phyloP scores from a whole-genome alignment of 345 rosid genomes.

The Populus nigra region DNA sequence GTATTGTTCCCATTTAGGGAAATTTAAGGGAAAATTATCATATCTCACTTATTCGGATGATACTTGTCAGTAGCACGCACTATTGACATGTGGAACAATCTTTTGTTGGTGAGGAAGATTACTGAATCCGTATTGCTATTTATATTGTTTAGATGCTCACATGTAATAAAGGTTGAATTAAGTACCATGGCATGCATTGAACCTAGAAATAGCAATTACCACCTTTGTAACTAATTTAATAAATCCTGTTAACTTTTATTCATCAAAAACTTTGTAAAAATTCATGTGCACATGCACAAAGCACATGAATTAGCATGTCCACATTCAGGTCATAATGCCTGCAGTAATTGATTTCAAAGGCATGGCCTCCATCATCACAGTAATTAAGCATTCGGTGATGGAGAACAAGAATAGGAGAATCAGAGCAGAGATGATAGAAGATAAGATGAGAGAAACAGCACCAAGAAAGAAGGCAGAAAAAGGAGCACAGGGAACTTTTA shows the following conservation, averaged over 20 bases:
- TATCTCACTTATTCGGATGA: neutral
- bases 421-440: neutral
- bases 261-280: neutral
- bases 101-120: neutral
- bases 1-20: neutral
- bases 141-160: neutral
- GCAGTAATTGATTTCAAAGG: neutral
- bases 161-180: neutral
- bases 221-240: neutral
- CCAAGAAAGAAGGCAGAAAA: neutral
- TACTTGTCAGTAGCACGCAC: neutral
- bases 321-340: neutral
- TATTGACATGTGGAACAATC: neutral
- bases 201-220: neutral
- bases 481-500: neutral
- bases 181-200: neutral
- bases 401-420: neutral
- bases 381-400: neutral
- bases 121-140: neutral
- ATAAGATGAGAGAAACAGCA: neutral
- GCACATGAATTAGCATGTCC: neutral
- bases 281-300: neutral
- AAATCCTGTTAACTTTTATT: neutral
- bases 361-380: neutral
- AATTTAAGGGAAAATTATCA: neutral